Percentiles rank a stretch among this genome's conserved stretches.
phyloP scores from a whole-genome alignment of 2,329 filamentous ascomycete species.

The Neophaeococcomyces mojaviensis region DNA sequence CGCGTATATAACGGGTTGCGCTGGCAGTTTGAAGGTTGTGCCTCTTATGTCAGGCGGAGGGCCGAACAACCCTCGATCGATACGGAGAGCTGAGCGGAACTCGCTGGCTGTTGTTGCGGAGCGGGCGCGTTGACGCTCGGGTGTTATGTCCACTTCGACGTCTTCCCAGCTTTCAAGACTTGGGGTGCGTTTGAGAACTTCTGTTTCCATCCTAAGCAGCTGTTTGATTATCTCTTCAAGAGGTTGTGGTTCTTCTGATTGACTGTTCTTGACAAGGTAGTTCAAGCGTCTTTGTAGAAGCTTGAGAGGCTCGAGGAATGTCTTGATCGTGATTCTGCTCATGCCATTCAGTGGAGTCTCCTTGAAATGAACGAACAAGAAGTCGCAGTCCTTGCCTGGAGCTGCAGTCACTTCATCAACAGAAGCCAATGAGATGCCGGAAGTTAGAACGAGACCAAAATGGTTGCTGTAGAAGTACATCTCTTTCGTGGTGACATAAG shows the following conservation, averaged over 20 bases:
- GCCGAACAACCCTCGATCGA: slow-evolving; percentile 54
- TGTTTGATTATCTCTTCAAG: slow-evolving; percentile 63
- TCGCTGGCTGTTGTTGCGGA: slow-evolving; percentile 30
- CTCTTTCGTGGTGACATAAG: slow-evolving; percentile 79
- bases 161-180: slow-evolving; percentile 91
- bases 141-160: slow-evolving; percentile 52
- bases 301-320: slow-evolving; percentile 79
- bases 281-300: slow-evolving; percentile 79
- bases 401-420: slow-evolving; percentile 86
- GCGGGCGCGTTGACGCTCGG: slow-evolving; percentile 48
- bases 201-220: slow-evolving; percentile 66
- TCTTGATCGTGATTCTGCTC: slow-evolving; percentile 77
- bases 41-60: slow-evolving; percentile 31
- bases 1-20: slow-evolving; percentile 72
- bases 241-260: slow-evolving; percentile 60
- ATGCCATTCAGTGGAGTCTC: slow-evolving; percentile 54
- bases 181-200: slow-evolving; percentile 53
- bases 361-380: slow-evolving; percentile 75
- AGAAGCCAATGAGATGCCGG: slow-evolving; percentile 63
- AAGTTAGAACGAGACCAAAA: slow-evolving; percentile 80
- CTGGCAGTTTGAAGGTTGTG: slow-evolving; percentile 73
- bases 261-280: slow-evolving; percentile 72
- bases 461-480: slow-evolving; percentile 97
- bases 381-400: slow-evolving; percentile 85
- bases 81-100: slow-evolving; percentile 50